Evolutionary conservation across 805 yeast species (phyloP).

Genomic region (Limtongia smithiae): DNA sequence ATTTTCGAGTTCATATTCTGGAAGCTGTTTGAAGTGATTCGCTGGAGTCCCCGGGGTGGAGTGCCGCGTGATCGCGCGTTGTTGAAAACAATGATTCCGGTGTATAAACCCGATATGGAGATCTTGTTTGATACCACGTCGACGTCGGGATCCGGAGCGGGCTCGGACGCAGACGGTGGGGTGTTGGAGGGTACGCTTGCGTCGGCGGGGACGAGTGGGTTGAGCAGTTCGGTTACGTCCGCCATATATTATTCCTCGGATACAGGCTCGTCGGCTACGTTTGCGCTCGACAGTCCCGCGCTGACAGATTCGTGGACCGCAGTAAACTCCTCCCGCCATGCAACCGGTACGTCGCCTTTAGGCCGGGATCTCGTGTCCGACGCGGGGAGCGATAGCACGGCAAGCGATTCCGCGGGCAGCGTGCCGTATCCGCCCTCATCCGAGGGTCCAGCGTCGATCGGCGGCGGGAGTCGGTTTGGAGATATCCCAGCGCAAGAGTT

Average conservation of each 20-base stretch:
- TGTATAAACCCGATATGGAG: constrained; percentile 54
- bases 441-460: constrained; percentile 2
- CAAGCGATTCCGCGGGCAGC: background rate
- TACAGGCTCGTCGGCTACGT: constrained; percentile 24
- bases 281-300: constrained; percentile 14
- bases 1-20: constrained; percentile 77
- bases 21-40: constrained; percentile 66
- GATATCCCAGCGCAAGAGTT: background rate
- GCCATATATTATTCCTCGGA: constrained; percentile 26
- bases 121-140: constrained; percentile 37
- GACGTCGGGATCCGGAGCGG: constrained; percentile 3
- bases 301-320: constrained; percentile 26
- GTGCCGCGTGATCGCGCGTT: constrained; percentile 49
- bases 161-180: constrained; percentile 1
- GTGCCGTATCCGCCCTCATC: constrained; percentile 2
- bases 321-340: background rate
- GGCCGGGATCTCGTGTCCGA: too few species aligned
- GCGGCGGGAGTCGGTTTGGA: too few species aligned
- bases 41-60: constrained; percentile 55
- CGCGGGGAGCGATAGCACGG: background rate
- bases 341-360: too few species aligned
- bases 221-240: constrained; percentile 15
- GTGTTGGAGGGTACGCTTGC: background rate
- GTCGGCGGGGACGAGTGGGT: constrained; percentile 5
- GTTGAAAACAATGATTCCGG: constrained; percentile 57